These are phyloP conservation scores for Pseudogymnoascus sp. DNA, from an alignment of 2,329 filamentous ascomycete genomes.

Conservation along the genomic window DNA sequence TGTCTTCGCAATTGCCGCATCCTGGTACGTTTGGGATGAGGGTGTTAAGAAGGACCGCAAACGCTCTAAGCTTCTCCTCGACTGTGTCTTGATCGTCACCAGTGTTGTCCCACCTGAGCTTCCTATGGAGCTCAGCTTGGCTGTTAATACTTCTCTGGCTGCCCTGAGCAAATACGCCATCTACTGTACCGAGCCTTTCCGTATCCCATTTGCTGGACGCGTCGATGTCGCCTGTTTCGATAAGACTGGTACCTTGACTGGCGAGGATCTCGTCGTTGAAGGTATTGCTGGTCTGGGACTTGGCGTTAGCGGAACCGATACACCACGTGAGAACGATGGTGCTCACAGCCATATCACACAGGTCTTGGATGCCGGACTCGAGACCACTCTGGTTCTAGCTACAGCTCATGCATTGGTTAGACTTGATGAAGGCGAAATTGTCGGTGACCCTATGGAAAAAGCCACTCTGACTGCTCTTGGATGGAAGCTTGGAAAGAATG, in stretches of 20 bases:
- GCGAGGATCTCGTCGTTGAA: slow-evolving; percentile 93
- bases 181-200: slow-evolving; percentile 97
- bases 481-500: slow-evolving; percentile 86
- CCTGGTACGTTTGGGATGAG: slow-evolving; percentile 98
- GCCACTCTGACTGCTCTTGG: slow-evolving; percentile 83
- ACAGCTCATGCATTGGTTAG: slow-evolving; percentile 94
- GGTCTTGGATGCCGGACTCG: slow-evolving; percentile 60
- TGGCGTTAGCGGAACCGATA: slow-evolving; percentile 55
- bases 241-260: slow-evolving; percentile 94
- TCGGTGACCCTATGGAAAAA: slow-evolving; percentile 98
- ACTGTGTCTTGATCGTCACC: slow-evolving; percentile 95
- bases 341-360: slow-evolving; percentile 72
- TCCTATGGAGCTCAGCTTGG: slow-evolving; percentile 94
- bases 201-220: slow-evolving; percentile 90
- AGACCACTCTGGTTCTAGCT: slow-evolving; percentile 87
- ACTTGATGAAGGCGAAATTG: slow-evolving; percentile 91
- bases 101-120: slow-evolving; percentile 97
- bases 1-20: slow-evolving; percentile 91
- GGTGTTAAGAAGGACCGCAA: slow-evolving; percentile 92
- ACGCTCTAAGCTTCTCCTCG: slow-evolving; percentile 90
- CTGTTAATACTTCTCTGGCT: slow-evolving; percentile 94
- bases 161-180: slow-evolving; percentile 93
- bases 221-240: slow-evolving; percentile 97
- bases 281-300: slow-evolving; percentile 86
- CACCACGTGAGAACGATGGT: slow-evolving; percentile 63